phyloP scores from a whole-genome alignment of 129 eudicot species.

The Glebionis coronaria region DNA sequence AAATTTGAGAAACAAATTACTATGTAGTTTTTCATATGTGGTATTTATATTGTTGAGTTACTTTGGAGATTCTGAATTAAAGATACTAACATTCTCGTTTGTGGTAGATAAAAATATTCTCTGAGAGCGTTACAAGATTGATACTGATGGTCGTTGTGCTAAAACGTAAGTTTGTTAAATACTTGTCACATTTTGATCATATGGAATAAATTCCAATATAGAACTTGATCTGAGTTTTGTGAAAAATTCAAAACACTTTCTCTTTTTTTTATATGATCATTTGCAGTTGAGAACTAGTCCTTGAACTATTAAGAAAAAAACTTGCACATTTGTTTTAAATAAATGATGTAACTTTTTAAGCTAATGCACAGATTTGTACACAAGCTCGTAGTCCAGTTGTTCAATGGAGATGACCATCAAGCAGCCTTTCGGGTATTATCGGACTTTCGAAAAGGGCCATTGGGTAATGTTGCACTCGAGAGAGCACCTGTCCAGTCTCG shows the following conservation, averaged over 20 bases:
- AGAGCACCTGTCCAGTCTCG: constrained; percentile 58
- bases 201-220: neutral
- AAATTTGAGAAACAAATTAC: too few species aligned
- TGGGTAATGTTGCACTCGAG: constrained; percentile 80
- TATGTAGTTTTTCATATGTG: too few species aligned
- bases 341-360: neutral
- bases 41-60: too few species aligned
- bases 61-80: too few species aligned
- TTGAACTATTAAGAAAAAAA: neutral
- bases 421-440: constrained; percentile 85
- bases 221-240: neutral
- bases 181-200: neutral
- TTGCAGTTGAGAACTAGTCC: constrained; percentile 2
- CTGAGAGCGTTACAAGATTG: constrained; percentile 74
- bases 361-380: constrained; percentile 59
- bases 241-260: neutral
- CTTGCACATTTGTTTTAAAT: constrained; percentile 13
- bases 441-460: constrained; percentile 84
- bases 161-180: constrained; percentile 55
- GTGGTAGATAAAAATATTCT: constrained; percentile 62
- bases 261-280: neutral
- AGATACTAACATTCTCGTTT: constrained; percentile 30
- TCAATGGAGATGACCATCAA: constrained; percentile 84
- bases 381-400: constrained; percentile 72
- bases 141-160: constrained; percentile 65